Evolutionary conservation across 768 basidiomycete genomes (phyloP).

Genomic region (Chalciporus pseudorubinellus): DNA sequence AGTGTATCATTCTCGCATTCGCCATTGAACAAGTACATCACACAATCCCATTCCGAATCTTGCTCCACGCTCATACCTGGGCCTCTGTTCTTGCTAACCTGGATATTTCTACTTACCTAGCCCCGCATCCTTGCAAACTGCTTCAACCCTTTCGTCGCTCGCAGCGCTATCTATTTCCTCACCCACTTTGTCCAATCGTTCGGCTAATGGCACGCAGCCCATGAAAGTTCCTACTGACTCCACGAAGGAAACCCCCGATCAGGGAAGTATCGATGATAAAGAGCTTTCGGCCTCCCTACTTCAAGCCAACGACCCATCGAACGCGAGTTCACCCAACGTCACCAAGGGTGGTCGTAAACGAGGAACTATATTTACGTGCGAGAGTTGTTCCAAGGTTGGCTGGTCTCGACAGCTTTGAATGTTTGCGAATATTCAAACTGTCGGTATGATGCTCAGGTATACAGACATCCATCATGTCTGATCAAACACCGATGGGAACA

Average conservation of each 20-base stretch:
- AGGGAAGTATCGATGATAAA: constrained; percentile 19
- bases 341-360: constrained; percentile 64
- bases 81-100: constrained; percentile 5
- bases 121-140: constrained; percentile 34
- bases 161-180: constrained; percentile 42
- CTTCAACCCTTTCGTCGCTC: constrained; percentile 39
- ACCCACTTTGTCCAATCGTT: constrained; percentile 33
- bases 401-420: constrained; percentile 6
- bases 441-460: constrained; percentile 48
- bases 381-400: constrained; percentile 87
- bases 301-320: constrained; percentile 1
- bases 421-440: constrained; percentile 1
- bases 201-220: constrained; percentile 12
- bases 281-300: constrained; percentile 11
- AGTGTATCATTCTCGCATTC: constrained; percentile 36
- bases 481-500: constrained; percentile 99
- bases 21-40: neutral
- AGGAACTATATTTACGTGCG: constrained; percentile 86
- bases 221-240: constrained; percentile 5
- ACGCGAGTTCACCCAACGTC: constrained; percentile 11
- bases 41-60: neutral
- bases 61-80: neutral
- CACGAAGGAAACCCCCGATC: constrained; percentile 5
- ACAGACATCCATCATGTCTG: constrained; percentile 90
- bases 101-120: constrained; percentile 18